Conservation (phyloP, 305 asterid species). For the Fraxinus ornus region DNA sequence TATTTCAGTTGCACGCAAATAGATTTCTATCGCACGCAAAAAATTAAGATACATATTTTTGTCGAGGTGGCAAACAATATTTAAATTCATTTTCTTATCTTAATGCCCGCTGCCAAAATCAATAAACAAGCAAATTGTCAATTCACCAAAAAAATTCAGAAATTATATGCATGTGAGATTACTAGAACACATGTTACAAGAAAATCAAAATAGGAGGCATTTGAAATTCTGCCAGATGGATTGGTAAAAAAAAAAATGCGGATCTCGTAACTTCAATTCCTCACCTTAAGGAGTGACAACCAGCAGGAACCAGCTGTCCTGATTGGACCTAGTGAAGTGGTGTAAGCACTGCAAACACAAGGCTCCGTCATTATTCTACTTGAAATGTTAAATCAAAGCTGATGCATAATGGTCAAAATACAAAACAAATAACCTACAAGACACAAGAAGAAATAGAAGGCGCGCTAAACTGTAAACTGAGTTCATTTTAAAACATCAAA, state of each 20-base stretch:
- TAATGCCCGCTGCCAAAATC: background rate
- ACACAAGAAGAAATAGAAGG: slow-evolving; percentile 9
- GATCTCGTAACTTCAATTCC: background rate
- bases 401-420: slow-evolving; percentile 21
- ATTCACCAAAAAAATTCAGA: background rate
- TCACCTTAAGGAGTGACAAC: slow-evolving; percentile 22
- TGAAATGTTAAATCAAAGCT: slow-evolving; percentile 1
- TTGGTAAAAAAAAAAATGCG: background rate
- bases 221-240: background rate
- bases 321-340: slow-evolving; percentile 38
- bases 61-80: background rate
- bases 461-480: background rate
- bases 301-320: slow-evolving; percentile 34
- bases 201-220: background rate
- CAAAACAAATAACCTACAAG: background rate
- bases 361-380: background rate
- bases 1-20: background rate
- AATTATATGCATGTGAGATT: background rate
- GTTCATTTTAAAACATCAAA: background rate
- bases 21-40: background rate
- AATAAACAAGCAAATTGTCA: background rate
- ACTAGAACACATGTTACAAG: background rate
- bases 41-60: background rate
- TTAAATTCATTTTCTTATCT: background rate
- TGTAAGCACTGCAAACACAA: slow-evolving; percentile 46